A percentile compares a stretch with the other conserved stretches of the same genome.
These are phyloP conservation scores for Fusarium fracticaudum DNA, from an alignment of 2,329 filamentous ascomycete species.

Conservation along the genomic window DNA sequence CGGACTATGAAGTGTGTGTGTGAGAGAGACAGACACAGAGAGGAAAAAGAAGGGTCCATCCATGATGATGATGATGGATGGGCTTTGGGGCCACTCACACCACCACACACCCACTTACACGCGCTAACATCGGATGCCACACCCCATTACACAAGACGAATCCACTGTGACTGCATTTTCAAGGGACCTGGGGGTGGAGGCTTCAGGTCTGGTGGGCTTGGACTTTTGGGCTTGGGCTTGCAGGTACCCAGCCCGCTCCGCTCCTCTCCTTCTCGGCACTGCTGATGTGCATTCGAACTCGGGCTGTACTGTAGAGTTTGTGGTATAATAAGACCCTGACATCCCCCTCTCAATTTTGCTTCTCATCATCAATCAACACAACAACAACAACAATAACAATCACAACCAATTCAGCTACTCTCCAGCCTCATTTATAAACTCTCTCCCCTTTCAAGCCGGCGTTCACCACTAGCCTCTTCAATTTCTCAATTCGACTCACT, in stretches of 20 bases:
- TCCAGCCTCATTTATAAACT: slow-evolving; percentile 6
- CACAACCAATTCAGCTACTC: not conserved
- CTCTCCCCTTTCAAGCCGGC: not conserved
- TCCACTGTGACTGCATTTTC: slow-evolving; percentile 25
- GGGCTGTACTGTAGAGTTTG: slow-evolving; percentile 2
- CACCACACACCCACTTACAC: not conserved
- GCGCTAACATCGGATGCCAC: not conserved
- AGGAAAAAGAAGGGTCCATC: slow-evolving; percentile 37
- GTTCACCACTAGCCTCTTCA: not conserved
- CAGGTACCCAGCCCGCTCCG: slow-evolving; percentile 18
- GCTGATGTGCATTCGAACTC: not conserved
- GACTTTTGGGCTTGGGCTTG: not conserved
- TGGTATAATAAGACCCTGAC: slow-evolving; percentile 41
- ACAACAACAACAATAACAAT: slow-evolving; percentile 10
- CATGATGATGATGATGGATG: slow-evolving; percentile 29
- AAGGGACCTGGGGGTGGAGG: slow-evolving; percentile 39
- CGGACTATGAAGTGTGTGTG: not conserved
- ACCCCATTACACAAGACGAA: slow-evolving; percentile 24
- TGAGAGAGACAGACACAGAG: not conserved
- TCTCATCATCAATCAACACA: slow-evolving; percentile 6
- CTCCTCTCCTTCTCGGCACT: slow-evolving; percentile 13
- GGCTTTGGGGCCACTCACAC: slow-evolving; percentile 18
- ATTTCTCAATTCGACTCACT: not conserved
- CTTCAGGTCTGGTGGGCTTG: slow-evolving; percentile 1
- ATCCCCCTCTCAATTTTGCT: slow-evolving; percentile 7